Percentiles rank a stretch among this genome's conserved stretches.
phyloP scores from a whole-genome alignment of 257 asterid species.

The Solanum dulcamara region DNA sequence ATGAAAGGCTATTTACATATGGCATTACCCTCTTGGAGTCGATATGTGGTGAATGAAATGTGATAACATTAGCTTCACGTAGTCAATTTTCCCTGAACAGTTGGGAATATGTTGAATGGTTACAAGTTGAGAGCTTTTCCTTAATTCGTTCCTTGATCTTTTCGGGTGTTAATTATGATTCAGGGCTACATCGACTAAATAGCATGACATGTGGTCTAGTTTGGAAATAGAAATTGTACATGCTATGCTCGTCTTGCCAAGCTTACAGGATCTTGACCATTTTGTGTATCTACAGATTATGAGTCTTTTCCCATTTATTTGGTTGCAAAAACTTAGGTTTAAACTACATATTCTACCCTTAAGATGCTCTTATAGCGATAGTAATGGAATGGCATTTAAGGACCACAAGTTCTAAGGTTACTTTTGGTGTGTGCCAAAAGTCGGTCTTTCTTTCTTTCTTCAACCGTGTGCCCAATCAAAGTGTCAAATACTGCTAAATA shows the following conservation, averaged over 20 bases:
- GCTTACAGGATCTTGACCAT: not conserved
- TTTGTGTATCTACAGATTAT: not conserved
- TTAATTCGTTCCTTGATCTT: not conserved
- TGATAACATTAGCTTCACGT: not conserved
- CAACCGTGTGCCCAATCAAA: not conserved
- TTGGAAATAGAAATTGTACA: not conserved
- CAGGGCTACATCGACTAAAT: not conserved
- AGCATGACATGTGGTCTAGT: not conserved
- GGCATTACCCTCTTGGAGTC: not conserved
- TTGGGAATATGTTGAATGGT: not conserved
- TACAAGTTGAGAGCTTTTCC: not conserved
- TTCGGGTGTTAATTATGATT: not conserved
- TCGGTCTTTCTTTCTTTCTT: not conserved
- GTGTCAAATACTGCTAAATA: not conserved
- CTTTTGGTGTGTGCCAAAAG: not conserved
- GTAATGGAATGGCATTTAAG: not conserved
- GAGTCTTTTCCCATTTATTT: not conserved
- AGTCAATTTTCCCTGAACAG: not conserved
- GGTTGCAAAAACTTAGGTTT: not conserved
- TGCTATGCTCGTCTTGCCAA: not conserved
- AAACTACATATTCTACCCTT: not conserved
- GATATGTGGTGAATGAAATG: not conserved
- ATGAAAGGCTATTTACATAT: too few relatives aligned
- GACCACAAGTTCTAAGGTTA: not conserved
- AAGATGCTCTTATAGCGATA: not conserved